Conservation (phyloP, 306 rosid genomes). For the Vicia faba region DNA sequence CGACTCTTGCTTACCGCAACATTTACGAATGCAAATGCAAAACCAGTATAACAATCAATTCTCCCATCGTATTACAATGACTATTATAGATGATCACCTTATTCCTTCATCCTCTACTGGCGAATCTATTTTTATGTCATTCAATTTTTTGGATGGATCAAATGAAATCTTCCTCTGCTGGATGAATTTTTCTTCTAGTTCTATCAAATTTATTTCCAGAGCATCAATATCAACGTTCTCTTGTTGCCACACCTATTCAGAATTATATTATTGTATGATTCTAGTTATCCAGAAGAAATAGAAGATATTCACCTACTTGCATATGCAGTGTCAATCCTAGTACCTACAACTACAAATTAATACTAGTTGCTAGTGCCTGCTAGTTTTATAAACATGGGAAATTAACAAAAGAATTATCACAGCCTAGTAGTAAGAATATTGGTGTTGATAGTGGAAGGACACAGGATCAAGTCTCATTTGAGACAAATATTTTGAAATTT, state of each 20-base stretch:
- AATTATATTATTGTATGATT: neutral
- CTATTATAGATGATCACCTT: no score
- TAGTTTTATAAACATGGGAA: no score
- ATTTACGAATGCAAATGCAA: no score
- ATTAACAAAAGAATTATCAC: no score
- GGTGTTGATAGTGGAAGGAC: no score
- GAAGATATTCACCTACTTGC: conserved; percentile 42
- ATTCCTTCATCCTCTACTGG: no score
- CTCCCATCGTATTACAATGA: no score
- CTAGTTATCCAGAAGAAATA: neutral
- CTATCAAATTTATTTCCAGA: conserved; percentile 10
- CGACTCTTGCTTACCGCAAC: no score
- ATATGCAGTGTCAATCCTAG: conserved; percentile 35
- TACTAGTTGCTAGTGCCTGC: conserved; percentile 40
- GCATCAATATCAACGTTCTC: neutral
- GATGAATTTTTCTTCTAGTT: conserved; percentile 7
- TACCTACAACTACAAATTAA: conserved; percentile 45
- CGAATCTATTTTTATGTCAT: conserved; percentile 38
- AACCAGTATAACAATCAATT: no score
- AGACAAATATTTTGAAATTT: no score
- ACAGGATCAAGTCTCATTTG: no score
- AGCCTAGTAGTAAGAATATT: no score
- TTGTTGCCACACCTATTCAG: neutral
- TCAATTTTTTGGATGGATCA: conserved; percentile 39
- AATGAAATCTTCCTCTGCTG: neutral